Percentiles rank a stretch among this genome's conserved stretches.
These are phyloP conservation scores for Panicum hallii DNA, from an alignment of 202 grass and related monocot species.

Conservation along the genomic window DNA sequence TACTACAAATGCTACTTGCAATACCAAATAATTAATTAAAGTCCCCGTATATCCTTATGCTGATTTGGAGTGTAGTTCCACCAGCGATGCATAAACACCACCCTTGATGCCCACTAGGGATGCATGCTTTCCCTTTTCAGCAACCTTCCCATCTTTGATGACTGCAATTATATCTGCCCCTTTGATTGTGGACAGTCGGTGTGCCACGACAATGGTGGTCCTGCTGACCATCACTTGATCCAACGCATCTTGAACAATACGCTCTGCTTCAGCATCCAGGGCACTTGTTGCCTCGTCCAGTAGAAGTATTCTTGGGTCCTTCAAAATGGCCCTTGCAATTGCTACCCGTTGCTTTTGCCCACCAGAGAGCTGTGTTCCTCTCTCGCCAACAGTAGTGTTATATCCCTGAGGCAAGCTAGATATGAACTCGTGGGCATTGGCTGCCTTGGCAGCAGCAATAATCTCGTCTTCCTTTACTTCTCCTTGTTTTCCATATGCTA, in stretches of 20 bases:
- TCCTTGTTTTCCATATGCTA: conserved; percentile 80
- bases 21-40: neutral
- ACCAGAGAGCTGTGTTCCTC: conserved; percentile 82
- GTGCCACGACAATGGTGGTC: conserved; percentile 74
- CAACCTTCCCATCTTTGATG: conserved; percentile 69
- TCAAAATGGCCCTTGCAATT: conserved; percentile 83
- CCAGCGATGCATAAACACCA: conserved; percentile 70
- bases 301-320: conserved; percentile 78
- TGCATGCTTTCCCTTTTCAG: conserved; percentile 74
- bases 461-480: conserved; percentile 74
- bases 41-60: conserved; percentile 8
- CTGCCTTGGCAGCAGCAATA: conserved; percentile 54
- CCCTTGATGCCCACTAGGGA: conserved; percentile 56
- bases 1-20: neutral
- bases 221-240: conserved; percentile 60
- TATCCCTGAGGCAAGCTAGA: conserved; percentile 87
- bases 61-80: conserved; percentile 59
- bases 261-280: conserved; percentile 80
- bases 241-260: conserved; percentile 69
- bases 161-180: conserved; percentile 69
- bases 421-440: conserved; percentile 86
- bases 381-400: conserved; percentile 69
- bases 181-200: conserved; percentile 80
- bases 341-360: conserved; percentile 87
- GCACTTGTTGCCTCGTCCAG: conserved; percentile 88